Base-by-base conservation (phyloP, 2,329 filamentous ascomycete species). In the Hymenoscyphus albidus region DNA sequence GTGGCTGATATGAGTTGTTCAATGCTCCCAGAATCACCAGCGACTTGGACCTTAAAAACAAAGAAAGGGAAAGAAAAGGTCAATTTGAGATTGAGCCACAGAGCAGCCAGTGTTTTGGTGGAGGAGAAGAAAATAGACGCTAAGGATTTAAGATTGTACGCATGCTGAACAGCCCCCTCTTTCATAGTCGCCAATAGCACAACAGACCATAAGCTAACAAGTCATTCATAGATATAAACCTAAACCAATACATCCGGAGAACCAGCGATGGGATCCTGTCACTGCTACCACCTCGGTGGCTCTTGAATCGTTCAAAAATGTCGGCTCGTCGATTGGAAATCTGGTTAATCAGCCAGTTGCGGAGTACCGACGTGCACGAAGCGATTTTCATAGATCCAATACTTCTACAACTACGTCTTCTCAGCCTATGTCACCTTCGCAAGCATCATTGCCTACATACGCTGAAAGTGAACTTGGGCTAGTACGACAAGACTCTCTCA, bases 1-100 rank as follows among this genome's bases (percentile, higher is more conserved):
- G 74, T 87, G 3, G 82, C 88, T 64, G 79, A 80, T 22, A 73
- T 94, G 65, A 80, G 87, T 59, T 95, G 92, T 74, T 82, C 84
- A 5, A 71, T 94, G n/a, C 82, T 86, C 27, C 90, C 90, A 0
- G 82, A 82, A 5, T 72, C 73, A 13, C 64, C 74, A 1, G 76
- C 77, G 1, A 70, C 68, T 0, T 78, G 74, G 76, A 39, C 31
- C 7, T 73, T 70, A 51, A 67, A 59, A 6, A 18, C 42, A 16
- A 56, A 67, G 67, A 80, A 79, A 0, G 74, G 76, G 10, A 56
- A 68, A 42, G 71, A 71, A 16, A 35, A 65, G 1, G 67, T 65
- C 1, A 48, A 65, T 12, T 27, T 54, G 42, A 61, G 18, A 31
- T 44, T 61, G 22, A 61, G 59, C 48, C 48, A 61, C 18, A 38